Evolutionary conservation across 257 asterid species (phyloP), one percentile per base, ranked within the genome.

Genomic region (Striga asiatica): DNA sequence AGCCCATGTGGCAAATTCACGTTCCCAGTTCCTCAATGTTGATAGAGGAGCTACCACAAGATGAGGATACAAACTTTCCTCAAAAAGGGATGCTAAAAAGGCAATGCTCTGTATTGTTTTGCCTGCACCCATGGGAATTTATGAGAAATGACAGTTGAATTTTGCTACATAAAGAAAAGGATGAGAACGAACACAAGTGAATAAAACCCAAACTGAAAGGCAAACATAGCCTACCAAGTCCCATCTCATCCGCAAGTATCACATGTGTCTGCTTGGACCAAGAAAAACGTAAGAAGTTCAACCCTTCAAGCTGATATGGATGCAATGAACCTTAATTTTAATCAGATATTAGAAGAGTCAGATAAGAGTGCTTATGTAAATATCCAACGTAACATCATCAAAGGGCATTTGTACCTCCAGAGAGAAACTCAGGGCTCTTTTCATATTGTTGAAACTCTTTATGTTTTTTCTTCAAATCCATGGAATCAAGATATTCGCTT

Each of bases 191-290:
- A 14, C 14, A 37, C 25, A 39, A 21, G 11, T 42, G 42, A 65
- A 28, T 38, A 43, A 48, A 21, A 56, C 17, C 19, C 28, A 39
- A 29, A 69, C 49, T 32, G 49, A 46, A 62, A 46, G 65, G 53
- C 13, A 61, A 58, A 21, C 53, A 52, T 21, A 69, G 56, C 85
- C 52, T 79, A 92, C 98, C 98, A 69, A 92, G 97, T 46, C 98
- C 98, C 98, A 91, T 91, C 76, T 92, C 98, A 81, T 92, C 98
- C 13, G 98, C 98, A 65, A 92, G 95, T 74, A 92, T 88, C 47
- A 92, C 98, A 71, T 92, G 98, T 2, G 98, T 92, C 56, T 84
- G 95, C 74, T 92, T 92, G 62, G 84, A 81, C 98, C 98, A 92
- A 64, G 98, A 70, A 82, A 82, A 92, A 16, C 97, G 95, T 69